Base-by-base conservation (phyloP, 108 stramenopile species). In the Fragilaria radians region DNA sequence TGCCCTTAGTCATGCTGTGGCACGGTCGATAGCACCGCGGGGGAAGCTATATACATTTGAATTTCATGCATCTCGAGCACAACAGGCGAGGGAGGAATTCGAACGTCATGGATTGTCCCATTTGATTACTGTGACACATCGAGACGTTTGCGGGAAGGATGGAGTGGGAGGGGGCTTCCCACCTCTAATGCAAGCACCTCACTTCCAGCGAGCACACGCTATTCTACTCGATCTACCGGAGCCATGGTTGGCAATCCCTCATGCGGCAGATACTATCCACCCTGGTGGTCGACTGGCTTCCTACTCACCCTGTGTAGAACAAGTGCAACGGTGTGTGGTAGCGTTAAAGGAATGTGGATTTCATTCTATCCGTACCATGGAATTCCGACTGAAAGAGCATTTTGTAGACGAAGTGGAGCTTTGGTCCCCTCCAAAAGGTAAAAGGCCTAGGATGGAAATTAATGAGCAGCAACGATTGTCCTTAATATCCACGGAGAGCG, bases 271-370 rank as follows among this genome's bases (percentile, higher is more conserved):
- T 63, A 71, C 70, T 30, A 51, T 95, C 3, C 82, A 87, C 65
- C 78, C 78, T 11, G 77, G 74, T 55, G 90, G 82, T 0, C 65
- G 82, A 22, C 52, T 98, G 4, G 85, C 91, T 9, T 85, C 85
- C 19, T 98, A 96, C 75, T 85, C 83, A 26, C 97, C 97, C 5
- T 98, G 97, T 66, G 81, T 98, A 52, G 97, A 98, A 73, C 97
- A 98, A 70, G 86, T 90, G 18, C 92, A 94, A 67, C 75, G 76
- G 22, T 77, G 81, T 4, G 57, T 73, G 23, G 72, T 51, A 14
- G 79, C 82, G 31, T 23, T 96, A 60, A 66, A 72, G 29, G 57
- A 77, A 36, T 32, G 57, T 31, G 93, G 91, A 7, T 95, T 93
- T 64, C 88, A 93, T 67, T 73, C 75, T 21, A 57, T 96, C 26